These are phyloP conservation scores for Leishmania guyanensis DNA, from an alignment of 208 protist species.

Conservation along the genomic window DNA sequence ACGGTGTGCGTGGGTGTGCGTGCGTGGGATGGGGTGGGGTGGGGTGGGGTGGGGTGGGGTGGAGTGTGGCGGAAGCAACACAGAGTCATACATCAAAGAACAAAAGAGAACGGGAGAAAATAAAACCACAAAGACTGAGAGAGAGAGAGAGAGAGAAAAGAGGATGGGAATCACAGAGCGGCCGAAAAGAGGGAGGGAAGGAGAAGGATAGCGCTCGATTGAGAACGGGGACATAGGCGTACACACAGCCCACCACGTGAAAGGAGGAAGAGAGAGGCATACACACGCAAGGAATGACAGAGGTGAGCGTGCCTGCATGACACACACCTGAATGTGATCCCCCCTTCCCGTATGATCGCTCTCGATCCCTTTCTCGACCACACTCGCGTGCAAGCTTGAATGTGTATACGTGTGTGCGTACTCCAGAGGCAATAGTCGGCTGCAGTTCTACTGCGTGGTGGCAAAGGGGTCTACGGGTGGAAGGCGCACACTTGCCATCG, in stretches of 20 bases:
- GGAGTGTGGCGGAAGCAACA: background rate
- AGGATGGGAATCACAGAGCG: background rate
- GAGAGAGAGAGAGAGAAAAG: background rate
- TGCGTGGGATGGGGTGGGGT: background rate
- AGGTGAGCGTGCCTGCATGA: background rate
- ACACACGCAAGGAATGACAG: background rate
- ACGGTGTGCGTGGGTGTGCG: background rate
- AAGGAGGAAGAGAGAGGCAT: background rate
- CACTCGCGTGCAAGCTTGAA: background rate
- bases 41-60: background rate
- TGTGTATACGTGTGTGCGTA: background rate
- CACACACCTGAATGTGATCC: background rate
- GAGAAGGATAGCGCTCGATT: no score
- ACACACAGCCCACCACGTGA: background rate
- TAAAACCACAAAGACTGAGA: background rate
- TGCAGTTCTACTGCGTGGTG: background rate
- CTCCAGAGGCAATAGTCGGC: background rate
- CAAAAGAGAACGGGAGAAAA: background rate
- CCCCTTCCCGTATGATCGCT: background rate
- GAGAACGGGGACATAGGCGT: background rate
- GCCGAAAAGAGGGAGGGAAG: no score
- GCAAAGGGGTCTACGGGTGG: constrained; percentile 21
- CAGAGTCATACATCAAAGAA: background rate
- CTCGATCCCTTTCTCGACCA: background rate
- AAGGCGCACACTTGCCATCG: background rate